Base-by-base conservation (phyloP, 2,329 filamentous ascomycete species). In the Ophiocordyceps camponoti-floridani region DNA sequence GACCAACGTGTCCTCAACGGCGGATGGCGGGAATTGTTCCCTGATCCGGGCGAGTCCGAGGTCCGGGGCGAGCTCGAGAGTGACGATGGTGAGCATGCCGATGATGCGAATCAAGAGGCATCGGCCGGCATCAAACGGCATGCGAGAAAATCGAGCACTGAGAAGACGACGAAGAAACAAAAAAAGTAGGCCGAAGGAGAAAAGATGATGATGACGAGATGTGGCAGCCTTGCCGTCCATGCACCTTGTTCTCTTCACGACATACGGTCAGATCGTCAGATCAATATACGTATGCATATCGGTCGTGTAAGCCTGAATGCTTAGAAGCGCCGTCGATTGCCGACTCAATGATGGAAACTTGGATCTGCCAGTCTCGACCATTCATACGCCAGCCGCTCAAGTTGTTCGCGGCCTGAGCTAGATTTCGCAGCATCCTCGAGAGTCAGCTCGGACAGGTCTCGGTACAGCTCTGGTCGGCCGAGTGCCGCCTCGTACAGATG, bases 1-100 rank as follows among this genome's bases (percentile, higher is more conserved):
- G 69, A 83, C 54, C 57, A 68, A 7, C 68, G 62, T 51, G 77
- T 83, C 2, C 54, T 76, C 42, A 69, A 82, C 51, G 82, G 81
- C 4, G 73, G 55, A 5, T 74, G 70, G 70, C 65, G 62, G 41
- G 55, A 61, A 28, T 48, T 70, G 38, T 74, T 75, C 44, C 63
- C 62, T 19, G 57, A 54, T 10, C 45, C 47, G 11, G 49, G 54
- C 2, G 55, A 53, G 3, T 62, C 58, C 0, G 65, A 69, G 52
- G 61, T 69, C 45, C 63, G 63, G 48, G 64, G 62, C 4, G 51
- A 57, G 18, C 55, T 57, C 8, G 52, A 59, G 23, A 58, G 56
- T 26, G 56, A 62, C 19, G 53, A 58, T 33, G 60, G 58, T 2
- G 60, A 57, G 41, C 50, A 55, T 37, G 61, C 59, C 0, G 61